Base-by-base conservation (phyloP, 2,329 filamentous ascomycete species). In the Ophiostoma tasmaniense region DNA sequence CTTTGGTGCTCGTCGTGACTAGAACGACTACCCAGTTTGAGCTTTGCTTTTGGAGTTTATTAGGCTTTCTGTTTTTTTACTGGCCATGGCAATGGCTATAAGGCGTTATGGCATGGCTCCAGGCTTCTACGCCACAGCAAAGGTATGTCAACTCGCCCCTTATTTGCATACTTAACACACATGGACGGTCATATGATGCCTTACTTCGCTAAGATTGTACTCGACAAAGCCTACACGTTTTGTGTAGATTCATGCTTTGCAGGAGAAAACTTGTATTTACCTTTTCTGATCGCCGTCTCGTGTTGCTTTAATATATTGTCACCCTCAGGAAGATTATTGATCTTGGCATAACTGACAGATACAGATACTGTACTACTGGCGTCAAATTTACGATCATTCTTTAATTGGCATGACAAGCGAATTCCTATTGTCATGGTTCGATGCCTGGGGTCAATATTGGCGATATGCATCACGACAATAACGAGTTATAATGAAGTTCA, bases 1-100 rank as follows among this genome's bases (percentile, higher is more conserved):
- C 14, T 84, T 89, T 70, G 81, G 81, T 42, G 35, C 64, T 5
- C 35, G 37, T 11, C 64, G 35, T 22, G 64, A 65, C 37, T 64
- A 62, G 11, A 25, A 20, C 3, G n/a, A 1, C 20, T 33, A 8
- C 33, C 20, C 6, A 22, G 17, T 64, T 37, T 64, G 33, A 11
- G 37, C 39, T 64, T 39, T 25, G 8, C 1, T 62, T 33, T 33
- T 35, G 59, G 59, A 33, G 59, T 62, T 62, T 11, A 17, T 28
- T 8, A 33, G 35, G 35, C 11, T 37, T 37, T 37, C 11, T 37
- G 7, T 5, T 28, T 2, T 59, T 30, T 61, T 14, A 14, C 10
- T 25, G 3, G 30, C 3, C 33, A n/a, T 33, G 8, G 33, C 33
- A 6, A 3, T 64, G 33, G 22, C 11, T 64, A 20, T 14, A 33